Percentiles rank a stretch among this genome's conserved stretches.
Evolutionary conservation across 2,329 filamentous ascomycete species (phyloP).

Genomic region (Gyromitra esculenta): DNA sequence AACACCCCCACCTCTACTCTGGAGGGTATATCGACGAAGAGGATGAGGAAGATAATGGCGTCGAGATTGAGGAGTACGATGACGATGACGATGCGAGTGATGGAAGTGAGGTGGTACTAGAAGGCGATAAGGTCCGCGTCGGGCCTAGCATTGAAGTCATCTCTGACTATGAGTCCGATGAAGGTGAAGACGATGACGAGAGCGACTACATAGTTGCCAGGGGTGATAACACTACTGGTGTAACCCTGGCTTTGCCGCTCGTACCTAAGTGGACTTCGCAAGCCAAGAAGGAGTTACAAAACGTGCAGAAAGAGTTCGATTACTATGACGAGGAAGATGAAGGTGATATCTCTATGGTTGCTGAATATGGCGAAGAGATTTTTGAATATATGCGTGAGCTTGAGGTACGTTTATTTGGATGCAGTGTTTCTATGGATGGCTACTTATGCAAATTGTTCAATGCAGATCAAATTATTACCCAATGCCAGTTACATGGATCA

Average conservation of each 20-base stretch:
- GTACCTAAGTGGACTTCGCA: conserved; percentile 77
- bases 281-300: conserved; percentile 74
- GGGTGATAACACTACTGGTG: conserved; percentile 54
- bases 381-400: conserved; percentile 89
- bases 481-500: conserved; percentile 96
- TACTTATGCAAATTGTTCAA: conserved; percentile 12
- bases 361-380: conserved; percentile 95
- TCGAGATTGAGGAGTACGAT: conserved; percentile 50
- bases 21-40: conserved; percentile 52
- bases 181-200: conserved; percentile 52
- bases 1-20: conserved; percentile 53
- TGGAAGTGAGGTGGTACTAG: conserved; percentile 39
- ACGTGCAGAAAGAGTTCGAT: conserved; percentile 63
- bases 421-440: not conserved
- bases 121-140: conserved; percentile 42
- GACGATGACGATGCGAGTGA: conserved; percentile 52
- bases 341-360: conserved; percentile 97
- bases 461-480: conserved; percentile 79
- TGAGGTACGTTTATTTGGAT: conserved; percentile 71
- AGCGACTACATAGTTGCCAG: conserved; percentile 46
- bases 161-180: conserved; percentile 50
- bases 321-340: conserved; percentile 74
- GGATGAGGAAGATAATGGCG: conserved; percentile 49
- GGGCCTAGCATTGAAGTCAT: conserved; percentile 43
- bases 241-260: conserved; percentile 64